Evolutionary conservation across 345 rosid species (phyloP), one percentile per base, ranked within the genome.

Genomic region (Iberis pinnata): DNA sequence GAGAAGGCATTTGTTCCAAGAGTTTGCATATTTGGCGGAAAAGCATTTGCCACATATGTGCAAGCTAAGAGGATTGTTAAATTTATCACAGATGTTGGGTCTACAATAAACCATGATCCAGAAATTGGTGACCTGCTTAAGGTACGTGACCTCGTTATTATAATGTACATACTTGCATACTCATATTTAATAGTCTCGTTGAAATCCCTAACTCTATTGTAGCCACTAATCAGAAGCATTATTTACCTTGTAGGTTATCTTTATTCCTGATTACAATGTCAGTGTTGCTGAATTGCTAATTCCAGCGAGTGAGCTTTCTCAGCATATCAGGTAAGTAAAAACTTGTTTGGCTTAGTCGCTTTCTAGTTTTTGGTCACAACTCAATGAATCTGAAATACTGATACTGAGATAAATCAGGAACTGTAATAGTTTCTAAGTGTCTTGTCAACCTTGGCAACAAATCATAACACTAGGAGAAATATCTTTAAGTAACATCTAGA

Each of bases 281-380:
- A 84, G 88, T 57, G 94, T 84, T 40, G 88, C 94, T 60, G 88
- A 84, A 55, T 52, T 75, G 72, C 94, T 84, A 38, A 84, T 84
- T 60, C 94, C 88, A 63, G 84, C 94, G 20, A 84, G 94, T 65
- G 94, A 84, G 74, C 86, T 84, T 60, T 84, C 94, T 37, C 80
- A 84, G 50, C 94, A 81, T 57, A 84, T 84, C 79, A 84, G 94
- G 94, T 81, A 67, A 26, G 36, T n/a, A n/a, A n/a, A n/a, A n/a
- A 29, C 35, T 19, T 38, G 31, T 29, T 54, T 39, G 37, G 33
- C 55, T 71, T 25, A 49, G 15, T 33, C 45, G 25, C 12, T 7
- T 54, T 43, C 4, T n/a, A n/a, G n/a, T n/a, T n/a, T n/a, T n/a
- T n/a, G n/a, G n/a, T n/a, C n/a, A n/a, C n/a, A n/a, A n/a, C n/a